phyloP scores from a whole-genome alignment of 441 rosid species.

The Gossypium gossypioides region DNA sequence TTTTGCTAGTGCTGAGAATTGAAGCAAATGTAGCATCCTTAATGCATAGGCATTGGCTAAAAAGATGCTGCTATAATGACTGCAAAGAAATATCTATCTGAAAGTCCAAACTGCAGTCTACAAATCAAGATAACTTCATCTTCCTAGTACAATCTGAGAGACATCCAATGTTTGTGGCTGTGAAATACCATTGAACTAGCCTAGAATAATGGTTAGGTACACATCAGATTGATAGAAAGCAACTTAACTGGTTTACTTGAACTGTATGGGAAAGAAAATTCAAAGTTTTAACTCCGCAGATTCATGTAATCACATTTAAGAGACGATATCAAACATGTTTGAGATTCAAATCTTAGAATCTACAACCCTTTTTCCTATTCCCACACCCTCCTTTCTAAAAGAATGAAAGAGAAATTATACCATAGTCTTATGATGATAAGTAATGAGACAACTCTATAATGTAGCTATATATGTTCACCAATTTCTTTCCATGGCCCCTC shows the following conservation, averaged over 20 bases:
- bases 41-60: background rate
- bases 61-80: background rate
- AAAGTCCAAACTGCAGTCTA: background rate
- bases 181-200: background rate
- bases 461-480: background rate
- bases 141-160: background rate
- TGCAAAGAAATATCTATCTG: background rate
- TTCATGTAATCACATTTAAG: background rate
- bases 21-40: background rate
- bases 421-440: background rate
- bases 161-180: background rate
- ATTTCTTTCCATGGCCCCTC: background rate
- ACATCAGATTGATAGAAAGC: background rate
- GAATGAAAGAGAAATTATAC: background rate
- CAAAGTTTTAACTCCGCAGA: background rate
- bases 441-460: background rate
- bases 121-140: background rate
- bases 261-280: background rate
- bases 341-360: background rate
- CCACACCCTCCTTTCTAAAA: background rate
- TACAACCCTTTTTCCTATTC: background rate
- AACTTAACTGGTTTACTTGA: background rate
- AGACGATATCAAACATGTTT: background rate
- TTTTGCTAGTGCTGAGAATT: background rate
- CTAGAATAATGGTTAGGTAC: background rate